phyloP scores from a whole-genome alignment of 495 filamentous ascomycete species.

The Amniculicola lignicola region DNA sequence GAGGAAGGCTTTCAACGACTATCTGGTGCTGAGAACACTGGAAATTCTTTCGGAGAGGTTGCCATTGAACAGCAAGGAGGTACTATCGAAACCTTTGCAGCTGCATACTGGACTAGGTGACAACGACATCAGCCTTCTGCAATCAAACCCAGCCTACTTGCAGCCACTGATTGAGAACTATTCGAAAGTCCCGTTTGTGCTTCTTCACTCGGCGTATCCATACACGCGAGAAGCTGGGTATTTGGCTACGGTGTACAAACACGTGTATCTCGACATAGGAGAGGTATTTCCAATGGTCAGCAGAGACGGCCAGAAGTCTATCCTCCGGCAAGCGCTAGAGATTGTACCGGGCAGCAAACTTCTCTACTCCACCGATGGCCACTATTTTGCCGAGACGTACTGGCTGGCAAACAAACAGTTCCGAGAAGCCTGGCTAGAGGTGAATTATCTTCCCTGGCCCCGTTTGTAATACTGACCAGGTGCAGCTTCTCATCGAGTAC shows the following conservation, averaged over 20 bases:
- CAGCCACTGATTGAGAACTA: constrained; percentile 70
- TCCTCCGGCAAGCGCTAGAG: constrained; percentile 73
- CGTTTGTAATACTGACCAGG: not conserved
- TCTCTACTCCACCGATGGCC: constrained; percentile 81
- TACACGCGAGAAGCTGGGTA: constrained; percentile 82
- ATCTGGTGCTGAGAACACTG: constrained; percentile 54
- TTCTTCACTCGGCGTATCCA: constrained; percentile 82
- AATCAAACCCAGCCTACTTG: constrained; percentile 72
- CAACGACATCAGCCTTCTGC: constrained; percentile 68
- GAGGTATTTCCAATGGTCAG: constrained; percentile 84
- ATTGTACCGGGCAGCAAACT: constrained; percentile 73
- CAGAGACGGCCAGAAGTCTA: constrained; percentile 70
- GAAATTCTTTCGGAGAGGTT: constrained; percentile 47
- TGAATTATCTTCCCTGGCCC: constrained; percentile 36
- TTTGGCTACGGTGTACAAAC: constrained; percentile 72
- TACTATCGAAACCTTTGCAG: constrained; percentile 66
- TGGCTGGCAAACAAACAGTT: constrained; percentile 75
- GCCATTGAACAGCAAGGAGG: constrained; percentile 18
- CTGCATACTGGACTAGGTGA: constrained; percentile 88
- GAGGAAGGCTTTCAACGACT: constrained; percentile 61
- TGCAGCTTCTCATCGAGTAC: constrained; percentile 60
- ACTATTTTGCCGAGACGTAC: constrained; percentile 81
- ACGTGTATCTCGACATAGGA: constrained; percentile 83
- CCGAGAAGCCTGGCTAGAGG: constrained; percentile 66
- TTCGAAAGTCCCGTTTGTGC: constrained; percentile 67